These are phyloP conservation scores for Ophiostoma tasmaniense DNA, from an alignment of 2,329 filamentous ascomycete species.

Conservation along the genomic window DNA sequence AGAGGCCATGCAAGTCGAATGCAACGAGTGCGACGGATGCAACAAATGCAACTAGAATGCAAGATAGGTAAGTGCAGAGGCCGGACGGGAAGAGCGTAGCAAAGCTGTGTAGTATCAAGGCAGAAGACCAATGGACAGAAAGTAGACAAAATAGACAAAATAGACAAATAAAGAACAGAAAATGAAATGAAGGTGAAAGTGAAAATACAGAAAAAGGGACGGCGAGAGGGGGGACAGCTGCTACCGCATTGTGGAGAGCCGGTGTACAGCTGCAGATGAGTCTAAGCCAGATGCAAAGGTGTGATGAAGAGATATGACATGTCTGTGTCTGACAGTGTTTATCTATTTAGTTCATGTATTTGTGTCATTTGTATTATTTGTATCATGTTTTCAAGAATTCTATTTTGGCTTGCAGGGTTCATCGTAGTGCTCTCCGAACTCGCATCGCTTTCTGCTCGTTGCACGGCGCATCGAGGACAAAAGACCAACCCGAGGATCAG, in stretches of 20 bases:
- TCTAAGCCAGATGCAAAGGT: background rate
- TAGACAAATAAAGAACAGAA: too few relatives aligned
- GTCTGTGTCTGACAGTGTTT: background rate
- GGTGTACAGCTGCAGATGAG: background rate
- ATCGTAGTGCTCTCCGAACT: background rate
- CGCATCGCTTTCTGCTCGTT: background rate
- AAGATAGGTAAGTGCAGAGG: background rate
- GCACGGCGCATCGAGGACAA: background rate
- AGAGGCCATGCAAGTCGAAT: background rate
- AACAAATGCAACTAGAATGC: background rate
- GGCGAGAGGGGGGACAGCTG: background rate
- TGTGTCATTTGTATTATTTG: too few relatives aligned
- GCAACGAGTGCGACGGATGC: background rate
- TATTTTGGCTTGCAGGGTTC: background rate
- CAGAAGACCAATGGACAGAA: too few relatives aligned
- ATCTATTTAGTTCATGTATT: too few relatives aligned
- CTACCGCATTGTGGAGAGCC: background rate
- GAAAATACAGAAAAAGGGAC: too few relatives aligned
- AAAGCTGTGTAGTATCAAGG: background rate
- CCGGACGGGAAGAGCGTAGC: background rate
- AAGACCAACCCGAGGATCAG: background rate
- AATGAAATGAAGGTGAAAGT: too few relatives aligned
- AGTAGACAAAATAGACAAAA: background rate
- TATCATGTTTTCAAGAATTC: background rate
- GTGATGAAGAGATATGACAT: background rate